These are phyloP conservation scores for Curvularia sp. DNA, from an alignment of 2,329 filamentous ascomycete genomes.

Conservation along the genomic window DNA sequence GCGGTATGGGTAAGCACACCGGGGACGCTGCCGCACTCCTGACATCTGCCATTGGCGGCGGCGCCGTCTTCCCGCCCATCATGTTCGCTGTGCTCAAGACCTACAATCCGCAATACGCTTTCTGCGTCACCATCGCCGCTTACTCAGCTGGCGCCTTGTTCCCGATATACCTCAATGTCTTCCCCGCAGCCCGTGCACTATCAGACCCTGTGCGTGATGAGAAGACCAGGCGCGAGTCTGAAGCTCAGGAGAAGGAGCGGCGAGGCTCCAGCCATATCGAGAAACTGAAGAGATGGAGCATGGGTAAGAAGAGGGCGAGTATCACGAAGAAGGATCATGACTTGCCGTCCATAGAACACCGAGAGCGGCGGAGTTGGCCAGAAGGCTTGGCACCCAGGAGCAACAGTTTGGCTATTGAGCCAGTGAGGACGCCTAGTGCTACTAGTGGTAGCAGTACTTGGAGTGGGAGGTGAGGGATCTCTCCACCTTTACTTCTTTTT, in stretches of 20 bases:
- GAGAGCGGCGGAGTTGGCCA: conserved; percentile 42
- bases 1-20: conserved; percentile 64
- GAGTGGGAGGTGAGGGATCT: conserved; percentile 5
- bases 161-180: conserved; percentile 61
- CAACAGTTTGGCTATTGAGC: conserved; percentile 25
- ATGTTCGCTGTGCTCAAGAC: conserved; percentile 55
- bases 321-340: conserved; percentile 27
- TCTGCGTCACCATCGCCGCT: conserved; percentile 60
- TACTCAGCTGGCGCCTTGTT: conserved; percentile 61
- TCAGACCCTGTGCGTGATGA: conserved; percentile 57
- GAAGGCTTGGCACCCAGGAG: conserved; percentile 32
- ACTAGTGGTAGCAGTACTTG: conserved; percentile 16
- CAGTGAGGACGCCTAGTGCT: conserved; percentile 15
- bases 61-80: conserved; percentile 63
- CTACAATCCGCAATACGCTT: conserved; percentile 56
- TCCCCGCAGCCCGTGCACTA: conserved; percentile 57
- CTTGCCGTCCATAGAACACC: conserved; percentile 40
- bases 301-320: conserved; percentile 24
- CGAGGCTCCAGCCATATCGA: conserved; percentile 25
- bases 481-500: neutral
- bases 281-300: conserved; percentile 33
- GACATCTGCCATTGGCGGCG: conserved; percentile 62
- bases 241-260: conserved; percentile 30
- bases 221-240: conserved; percentile 35
- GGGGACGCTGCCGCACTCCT: conserved; percentile 63